Evolutionary conservation across 2,329 filamentous ascomycete genomes (phyloP), one percentile per base, ranked within the genome.

Genomic region (Aspergillaceae sp.): DNA sequence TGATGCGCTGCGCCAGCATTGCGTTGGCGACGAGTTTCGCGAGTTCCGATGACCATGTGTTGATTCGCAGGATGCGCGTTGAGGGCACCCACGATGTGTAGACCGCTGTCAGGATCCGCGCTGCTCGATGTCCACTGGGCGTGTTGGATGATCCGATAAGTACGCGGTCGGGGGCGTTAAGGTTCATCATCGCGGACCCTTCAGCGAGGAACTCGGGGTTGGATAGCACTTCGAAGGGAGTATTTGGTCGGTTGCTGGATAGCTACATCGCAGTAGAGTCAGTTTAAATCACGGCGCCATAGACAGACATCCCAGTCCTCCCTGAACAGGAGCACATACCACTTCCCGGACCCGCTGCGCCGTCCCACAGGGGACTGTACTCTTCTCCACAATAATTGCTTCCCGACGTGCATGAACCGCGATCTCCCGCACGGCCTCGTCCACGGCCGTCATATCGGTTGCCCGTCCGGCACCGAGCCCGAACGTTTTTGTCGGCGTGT

Each of bases 171-270:
- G 86, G 86, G 49, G 75, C 67, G 42, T 87, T 74, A 6, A 91
- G 73, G 60, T 90, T 82, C 40, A 77, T 72, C 51, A 90, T 77
- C 3, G 86, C 86, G 3, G 84, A 87, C 44, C 86, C 86, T 53
- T 86, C 86, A 28, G 86, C 83, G 38, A 91, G 71, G 61, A 90
- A 91, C 63, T 91, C 86, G 4, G 86, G 86, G 66, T 90, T 90
- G 40, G 84, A 88, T 28, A 90, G 75, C 46, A 90, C 80, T 60
- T 89, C 83, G 59, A 89, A 89, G 50, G 77, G 74, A 8, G 81
- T 73, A 11, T 76, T 77, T 1, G 83, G 82, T 8, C 79, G 78
- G 56, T 76, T 46, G 5, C 49, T 46, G 9, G 55, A 40, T 7
- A 60, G 48, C 56, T 62, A 42, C 9, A 50, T 8, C 5, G n/a